Evolutionary conservation across 495 filamentous ascomycete species (phyloP).

Genomic region (Jackrogersella multiformis): DNA sequence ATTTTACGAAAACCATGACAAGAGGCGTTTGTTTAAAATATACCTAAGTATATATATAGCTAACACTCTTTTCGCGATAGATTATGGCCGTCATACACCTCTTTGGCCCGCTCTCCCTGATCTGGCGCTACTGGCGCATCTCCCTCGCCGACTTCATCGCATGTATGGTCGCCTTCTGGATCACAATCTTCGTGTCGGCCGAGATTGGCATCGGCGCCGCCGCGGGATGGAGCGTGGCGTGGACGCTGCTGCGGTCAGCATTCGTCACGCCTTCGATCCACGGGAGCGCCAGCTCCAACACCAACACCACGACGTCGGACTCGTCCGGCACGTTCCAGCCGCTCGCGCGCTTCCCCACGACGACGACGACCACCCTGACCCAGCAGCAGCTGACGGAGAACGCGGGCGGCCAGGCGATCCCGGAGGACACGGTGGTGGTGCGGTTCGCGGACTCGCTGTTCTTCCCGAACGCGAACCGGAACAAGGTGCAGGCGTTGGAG

Average conservation of each 20-base stretch:
- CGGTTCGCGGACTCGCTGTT: slow-evolving; percentile 55
- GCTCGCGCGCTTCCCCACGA: slow-evolving; percentile 1
- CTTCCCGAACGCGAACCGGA: slow-evolving; percentile 60
- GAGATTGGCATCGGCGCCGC: slow-evolving; percentile 58
- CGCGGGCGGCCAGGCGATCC: slow-evolving; percentile 34
- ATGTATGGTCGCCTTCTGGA: slow-evolving; percentile 59
- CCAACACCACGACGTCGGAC: slow-evolving; percentile 13
- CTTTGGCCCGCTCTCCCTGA: slow-evolving; percentile 51
- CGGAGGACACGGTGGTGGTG: slow-evolving; percentile 53
- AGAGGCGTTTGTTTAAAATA: background rate
- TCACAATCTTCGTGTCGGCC: slow-evolving; percentile 60
- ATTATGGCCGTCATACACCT: slow-evolving; percentile 59
- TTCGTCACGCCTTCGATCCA: slow-evolving; percentile 47
- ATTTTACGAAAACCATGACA: background rate
- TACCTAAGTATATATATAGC: background rate
- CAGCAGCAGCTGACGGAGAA: slow-evolving; percentile 34
- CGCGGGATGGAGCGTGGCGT: slow-evolving; percentile 58
- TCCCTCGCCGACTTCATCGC: slow-evolving; percentile 61
- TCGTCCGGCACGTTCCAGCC: slow-evolving; percentile 26
- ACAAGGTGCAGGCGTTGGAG: slow-evolving; percentile 52
- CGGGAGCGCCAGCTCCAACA: background rate
- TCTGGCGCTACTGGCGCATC: slow-evolving; percentile 59
- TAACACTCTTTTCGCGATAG: slow-evolving; percentile 15
- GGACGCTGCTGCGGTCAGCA: slow-evolving; percentile 54
- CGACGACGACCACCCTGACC: slow-evolving; percentile 11